phyloP scores from a whole-genome alignment of 768 basidiomycete species.

The Lentinula detonsa region DNA sequence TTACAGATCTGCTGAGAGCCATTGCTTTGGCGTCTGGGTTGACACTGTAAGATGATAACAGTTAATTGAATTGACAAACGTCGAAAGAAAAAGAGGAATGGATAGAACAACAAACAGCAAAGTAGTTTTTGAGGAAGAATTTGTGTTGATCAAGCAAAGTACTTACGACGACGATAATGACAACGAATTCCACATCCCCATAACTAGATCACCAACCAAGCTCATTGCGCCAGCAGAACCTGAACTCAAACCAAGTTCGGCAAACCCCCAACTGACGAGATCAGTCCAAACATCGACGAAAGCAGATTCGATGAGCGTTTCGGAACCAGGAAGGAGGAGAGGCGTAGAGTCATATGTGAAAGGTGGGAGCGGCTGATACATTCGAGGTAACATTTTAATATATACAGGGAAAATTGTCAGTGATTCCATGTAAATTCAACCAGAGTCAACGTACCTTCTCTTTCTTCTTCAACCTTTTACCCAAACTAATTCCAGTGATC shows the following conservation, averaged over 20 bases:
- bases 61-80: neutral
- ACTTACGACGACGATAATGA: neutral
- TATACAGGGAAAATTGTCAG: neutral
- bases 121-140: neutral
- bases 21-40: neutral
- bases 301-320: constrained; percentile 84
- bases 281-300: constrained; percentile 88
- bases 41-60: neutral
- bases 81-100: neutral
- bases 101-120: no score
- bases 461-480: constrained; percentile 76
- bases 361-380: constrained; percentile 33
- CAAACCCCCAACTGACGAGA: constrained; percentile 43
- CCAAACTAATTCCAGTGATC: constrained; percentile 22
- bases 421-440: neutral
- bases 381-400: no score
- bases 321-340: constrained; percentile 48
- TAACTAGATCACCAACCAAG: neutral
- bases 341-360: constrained; percentile 95
- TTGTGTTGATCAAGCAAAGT: neutral
- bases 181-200: neutral
- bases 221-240: neutral
- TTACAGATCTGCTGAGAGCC: neutral
- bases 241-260: neutral
- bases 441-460: constrained; percentile 39